Evolutionary conservation across 2,329 filamentous ascomycete species (phyloP), one percentile per base, ranked within the genome.

Genomic region (Alternaria infectoria): DNA sequence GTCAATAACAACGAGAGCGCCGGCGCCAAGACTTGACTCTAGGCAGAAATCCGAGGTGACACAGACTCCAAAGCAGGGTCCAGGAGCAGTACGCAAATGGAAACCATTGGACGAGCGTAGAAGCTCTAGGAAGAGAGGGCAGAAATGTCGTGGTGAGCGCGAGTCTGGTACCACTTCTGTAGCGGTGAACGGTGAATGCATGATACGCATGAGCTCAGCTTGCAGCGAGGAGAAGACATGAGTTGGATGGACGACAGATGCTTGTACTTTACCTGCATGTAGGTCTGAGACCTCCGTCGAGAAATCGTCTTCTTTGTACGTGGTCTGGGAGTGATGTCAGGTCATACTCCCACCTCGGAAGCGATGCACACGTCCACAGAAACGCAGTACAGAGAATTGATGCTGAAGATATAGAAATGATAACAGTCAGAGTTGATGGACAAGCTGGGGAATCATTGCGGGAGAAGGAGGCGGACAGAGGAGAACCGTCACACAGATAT

Each of bases 21-120:
- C 8, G 11, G n/a, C 15, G 55, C 55, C 57, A 58, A 64, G 54
- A 21, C 46, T 54, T 28, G 10, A n/a, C 30, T 12, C n/a, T 59
- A 36, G 4, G 9, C 15, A 59, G 17, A 0, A 8, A 15, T n/a
- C 9, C 25, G 17, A 17, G 7, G 44, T 45, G 56, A 55, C 17
- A 45, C 19, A 32, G 25, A 23, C 21, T 13, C n/a, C 15, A 36
- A 17, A 25, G 43, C n/a, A 44, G 43, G 19, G 47, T 6, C 6
- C 8, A 10, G 17, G 0, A 12, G 6, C 19, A 32, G 17, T 25
- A 25, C 23, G 10, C 7, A 46, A n/a, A 23, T 25, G 49, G 59
- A 47, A 46, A 55, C 21, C 56, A 45, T 30, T 32, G n/a, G 49
- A 59, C 23, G 56, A 54, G 25, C 19, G 17, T 52, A 43, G 43